Conservation (phyloP, 2,329 filamentous ascomycete genomes). For the Cladosporium velox region DNA sequence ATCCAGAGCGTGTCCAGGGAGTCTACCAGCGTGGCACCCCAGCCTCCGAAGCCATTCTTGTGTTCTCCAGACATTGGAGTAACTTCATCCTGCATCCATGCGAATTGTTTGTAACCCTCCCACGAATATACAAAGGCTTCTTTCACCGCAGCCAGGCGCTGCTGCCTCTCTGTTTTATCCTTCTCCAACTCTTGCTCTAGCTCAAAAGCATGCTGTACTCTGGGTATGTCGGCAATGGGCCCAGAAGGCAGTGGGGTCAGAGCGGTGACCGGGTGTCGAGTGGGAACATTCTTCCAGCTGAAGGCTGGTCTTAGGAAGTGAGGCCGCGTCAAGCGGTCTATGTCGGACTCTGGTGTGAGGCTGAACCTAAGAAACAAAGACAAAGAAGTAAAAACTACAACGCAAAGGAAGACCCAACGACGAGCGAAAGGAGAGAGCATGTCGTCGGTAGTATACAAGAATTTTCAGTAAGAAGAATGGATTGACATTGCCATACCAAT, state of each 20-base stretch:
- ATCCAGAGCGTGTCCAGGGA: slow-evolving; percentile 74
- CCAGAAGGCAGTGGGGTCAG: slow-evolving; percentile 74
- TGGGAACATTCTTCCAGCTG: slow-evolving; percentile 35
- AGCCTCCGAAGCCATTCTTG: slow-evolving; percentile 83
- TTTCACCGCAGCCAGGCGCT: slow-evolving; percentile 67
- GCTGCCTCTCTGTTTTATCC: slow-evolving; percentile 62
- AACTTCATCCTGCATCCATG: slow-evolving; percentile 86
- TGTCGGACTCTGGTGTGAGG: slow-evolving; percentile 13
- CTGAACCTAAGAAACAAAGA: slow-evolving; percentile 25
- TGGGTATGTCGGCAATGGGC: slow-evolving; percentile 67
- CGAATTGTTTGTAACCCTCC: slow-evolving; percentile 76
- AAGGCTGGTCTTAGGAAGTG: slow-evolving; percentile 32
- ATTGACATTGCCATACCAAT: not conserved
- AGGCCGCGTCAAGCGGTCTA: slow-evolving; percentile 30
- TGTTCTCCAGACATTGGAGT: slow-evolving; percentile 63
- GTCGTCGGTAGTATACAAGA: slow-evolving; percentile 17
- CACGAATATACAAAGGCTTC: slow-evolving; percentile 76
- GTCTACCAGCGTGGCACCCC: slow-evolving; percentile 88
- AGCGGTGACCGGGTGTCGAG: slow-evolving; percentile 69
- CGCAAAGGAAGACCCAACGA: slow-evolving; percentile 30
- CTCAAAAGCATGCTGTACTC: slow-evolving; percentile 72
- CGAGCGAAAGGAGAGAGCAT: slow-evolving; percentile 33
- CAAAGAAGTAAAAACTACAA: slow-evolving; percentile 28
- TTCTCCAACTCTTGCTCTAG: slow-evolving; percentile 66
- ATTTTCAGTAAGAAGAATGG: not conserved